Percentiles rank a stretch among this genome's conserved stretches.
Evolutionary conservation across 2,329 filamentous ascomycete genomes (phyloP).

Genomic region (Sarocladium strictum): DNA sequence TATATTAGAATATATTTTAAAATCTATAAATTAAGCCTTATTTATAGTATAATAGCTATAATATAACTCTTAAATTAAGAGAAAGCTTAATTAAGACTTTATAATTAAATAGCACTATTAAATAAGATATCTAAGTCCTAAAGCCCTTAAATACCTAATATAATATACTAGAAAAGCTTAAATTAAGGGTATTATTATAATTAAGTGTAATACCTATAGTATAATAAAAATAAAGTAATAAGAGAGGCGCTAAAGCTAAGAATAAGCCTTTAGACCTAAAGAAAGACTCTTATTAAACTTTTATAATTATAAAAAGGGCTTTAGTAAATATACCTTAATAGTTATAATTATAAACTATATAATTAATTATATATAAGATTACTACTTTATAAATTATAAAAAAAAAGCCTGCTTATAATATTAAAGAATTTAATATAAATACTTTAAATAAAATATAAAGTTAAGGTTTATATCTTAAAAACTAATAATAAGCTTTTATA

Average conservation of each 20-base stretch:
- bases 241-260: background rate
- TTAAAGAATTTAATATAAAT: background rate
- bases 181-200: background rate
- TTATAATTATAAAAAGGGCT: background rate
- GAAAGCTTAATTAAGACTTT: background rate
- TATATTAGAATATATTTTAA: no score
- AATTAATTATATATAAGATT: background rate
- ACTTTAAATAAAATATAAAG: background rate
- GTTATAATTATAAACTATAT: background rate
- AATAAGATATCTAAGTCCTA: background rate
- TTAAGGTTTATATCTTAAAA: background rate
- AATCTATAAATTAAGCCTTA: background rate
- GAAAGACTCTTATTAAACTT: background rate
- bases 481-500: background rate
- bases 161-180: background rate
- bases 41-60: background rate
- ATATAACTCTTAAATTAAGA: background rate
- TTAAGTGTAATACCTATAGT: background rate
- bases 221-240: background rate
- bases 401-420: background rate
- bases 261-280: background rate
- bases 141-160: background rate
- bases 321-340: background rate
- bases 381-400: background rate
- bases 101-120: background rate